These are phyloP conservation scores for Sporothrix globosa DNA, from an alignment of 2,329 filamentous ascomycete species.

Conservation along the genomic window DNA sequence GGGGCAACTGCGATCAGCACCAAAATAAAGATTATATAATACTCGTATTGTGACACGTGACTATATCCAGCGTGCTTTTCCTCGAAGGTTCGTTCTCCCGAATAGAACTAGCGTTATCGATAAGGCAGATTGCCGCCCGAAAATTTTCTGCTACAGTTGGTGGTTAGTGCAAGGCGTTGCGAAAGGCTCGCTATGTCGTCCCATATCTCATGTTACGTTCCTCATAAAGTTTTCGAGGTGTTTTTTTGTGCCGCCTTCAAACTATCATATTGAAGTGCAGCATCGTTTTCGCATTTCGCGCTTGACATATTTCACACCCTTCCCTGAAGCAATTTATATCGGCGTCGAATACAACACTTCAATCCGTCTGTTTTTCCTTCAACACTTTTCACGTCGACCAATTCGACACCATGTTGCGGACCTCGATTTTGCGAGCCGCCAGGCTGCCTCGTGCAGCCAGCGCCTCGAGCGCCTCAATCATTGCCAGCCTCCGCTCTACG, in stretches of 20 bases:
- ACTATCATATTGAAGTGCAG: neutral
- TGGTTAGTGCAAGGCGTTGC: neutral
- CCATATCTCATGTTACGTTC: neutral
- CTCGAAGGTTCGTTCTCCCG: neutral
- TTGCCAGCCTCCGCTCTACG: conserved; percentile 21
- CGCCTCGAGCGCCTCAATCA: conserved; percentile 23
- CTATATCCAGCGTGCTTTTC: neutral
- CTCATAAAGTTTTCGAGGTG: neutral
- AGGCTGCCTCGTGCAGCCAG: conserved; percentile 32
- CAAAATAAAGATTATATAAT: conserved; percentile 23
- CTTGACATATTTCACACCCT: neutral
- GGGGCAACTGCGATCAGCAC: conserved; percentile 33
- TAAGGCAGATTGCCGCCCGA: conserved; percentile 29
- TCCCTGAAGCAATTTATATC: neutral
- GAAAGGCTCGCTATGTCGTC: conserved; percentile 13
- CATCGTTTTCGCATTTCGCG: neutral
- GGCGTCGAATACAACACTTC: neutral
- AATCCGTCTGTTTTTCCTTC: neutral
- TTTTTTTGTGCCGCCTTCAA: neutral
- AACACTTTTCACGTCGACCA: neutral
- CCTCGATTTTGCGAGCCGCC: conserved; percentile 34
- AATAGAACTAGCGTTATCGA: conserved; percentile 25
- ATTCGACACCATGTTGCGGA: conserved; percentile 35
- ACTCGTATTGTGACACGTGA: neutral
- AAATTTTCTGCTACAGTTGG: conserved; percentile 27